Percentiles rank a stretch among this genome's conserved stretches.
These are phyloP conservation scores for Sphaerosporella brunnea DNA, from an alignment of 495 filamentous ascomycete species.

Conservation along the genomic window DNA sequence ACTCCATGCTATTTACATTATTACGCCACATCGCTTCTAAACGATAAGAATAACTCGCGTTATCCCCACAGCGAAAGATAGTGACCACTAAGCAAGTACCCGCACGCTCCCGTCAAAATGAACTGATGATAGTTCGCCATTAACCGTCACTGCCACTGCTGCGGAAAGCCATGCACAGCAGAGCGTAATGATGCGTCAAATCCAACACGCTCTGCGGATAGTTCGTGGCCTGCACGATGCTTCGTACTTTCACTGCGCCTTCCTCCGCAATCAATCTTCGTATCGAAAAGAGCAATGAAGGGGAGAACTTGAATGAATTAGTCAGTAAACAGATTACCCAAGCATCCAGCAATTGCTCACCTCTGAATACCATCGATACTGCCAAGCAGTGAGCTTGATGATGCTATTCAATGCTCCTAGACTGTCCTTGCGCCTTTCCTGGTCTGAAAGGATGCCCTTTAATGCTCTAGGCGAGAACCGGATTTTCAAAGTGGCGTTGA, in stretches of 20 bases:
- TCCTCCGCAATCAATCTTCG: constrained; percentile 92
- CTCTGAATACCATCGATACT: constrained; percentile 97
- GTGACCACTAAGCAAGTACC: not conserved
- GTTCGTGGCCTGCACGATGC: constrained; percentile 89
- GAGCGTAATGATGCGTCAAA: constrained; percentile 89
- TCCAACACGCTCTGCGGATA: constrained; percentile 83
- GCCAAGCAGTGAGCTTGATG: constrained; percentile 85
- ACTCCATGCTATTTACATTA: not conserved
- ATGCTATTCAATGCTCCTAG: constrained; percentile 58
- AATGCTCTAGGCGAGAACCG: constrained; percentile 84
- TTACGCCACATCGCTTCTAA: not conserved
- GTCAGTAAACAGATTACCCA: constrained; percentile 11
- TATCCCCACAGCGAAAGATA: not conserved
- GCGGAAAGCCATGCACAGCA: constrained; percentile 79
- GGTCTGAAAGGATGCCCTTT: constrained; percentile 59
- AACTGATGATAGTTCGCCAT: too few species aligned
- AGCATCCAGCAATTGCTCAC: constrained; percentile 36
- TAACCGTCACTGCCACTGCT: constrained; percentile 85
- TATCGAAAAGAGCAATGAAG: constrained; percentile 65
- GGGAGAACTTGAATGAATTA: constrained; percentile 56
- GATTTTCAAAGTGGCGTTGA: constrained; percentile 59
- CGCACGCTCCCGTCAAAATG: too few species aligned
- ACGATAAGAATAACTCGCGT: too few species aligned
- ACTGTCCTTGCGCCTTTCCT: constrained; percentile 55
- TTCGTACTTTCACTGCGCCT: constrained; percentile 90